A percentile compares a stretch with the other conserved stretches of the same genome.
Evolutionary conservation across 116 monocot species (phyloP).

Genomic region (Papilionanthe hybrid): DNA sequence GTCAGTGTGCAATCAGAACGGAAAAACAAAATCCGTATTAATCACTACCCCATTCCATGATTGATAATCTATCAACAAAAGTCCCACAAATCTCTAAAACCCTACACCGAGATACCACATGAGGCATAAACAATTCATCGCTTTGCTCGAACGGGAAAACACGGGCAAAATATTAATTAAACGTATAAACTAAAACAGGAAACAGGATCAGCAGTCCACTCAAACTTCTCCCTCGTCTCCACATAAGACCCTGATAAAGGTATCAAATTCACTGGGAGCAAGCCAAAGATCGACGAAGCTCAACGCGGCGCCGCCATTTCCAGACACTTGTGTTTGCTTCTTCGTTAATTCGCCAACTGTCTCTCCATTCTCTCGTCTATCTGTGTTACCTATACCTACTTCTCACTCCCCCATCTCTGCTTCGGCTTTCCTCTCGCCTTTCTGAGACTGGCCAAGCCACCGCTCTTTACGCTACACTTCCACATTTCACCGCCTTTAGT

Average conservation of each 20-base stretch:
- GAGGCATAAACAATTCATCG: background rate
- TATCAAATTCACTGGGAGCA: background rate
- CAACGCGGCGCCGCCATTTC: background rate
- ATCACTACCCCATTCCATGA: background rate
- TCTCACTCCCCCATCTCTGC: background rate
- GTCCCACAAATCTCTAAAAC: background rate
- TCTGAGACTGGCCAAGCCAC: background rate
- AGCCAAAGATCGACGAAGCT: background rate
- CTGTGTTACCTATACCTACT: background rate
- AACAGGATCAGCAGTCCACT: constrained; percentile 2
- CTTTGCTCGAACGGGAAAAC: background rate
- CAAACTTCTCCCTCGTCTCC: background rate
- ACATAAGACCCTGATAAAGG: background rate
- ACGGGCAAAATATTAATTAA: background rate
- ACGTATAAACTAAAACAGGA: background rate
- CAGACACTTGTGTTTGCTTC: background rate
- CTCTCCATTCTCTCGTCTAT: constrained; percentile 1
- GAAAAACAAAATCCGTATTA: background rate
- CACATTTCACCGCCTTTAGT: constrained; percentile 11
- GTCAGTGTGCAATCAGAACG: background rate
- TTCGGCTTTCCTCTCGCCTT: background rate
- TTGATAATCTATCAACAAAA: background rate
- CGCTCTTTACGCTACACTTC: constrained; percentile 13
- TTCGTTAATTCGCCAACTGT: background rate
- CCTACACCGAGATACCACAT: background rate